Evolutionary conservation across 305 asterid genomes (phyloP), one percentile per base, ranked within the genome.

Genomic region (Stenogyne calaminthoides): DNA sequence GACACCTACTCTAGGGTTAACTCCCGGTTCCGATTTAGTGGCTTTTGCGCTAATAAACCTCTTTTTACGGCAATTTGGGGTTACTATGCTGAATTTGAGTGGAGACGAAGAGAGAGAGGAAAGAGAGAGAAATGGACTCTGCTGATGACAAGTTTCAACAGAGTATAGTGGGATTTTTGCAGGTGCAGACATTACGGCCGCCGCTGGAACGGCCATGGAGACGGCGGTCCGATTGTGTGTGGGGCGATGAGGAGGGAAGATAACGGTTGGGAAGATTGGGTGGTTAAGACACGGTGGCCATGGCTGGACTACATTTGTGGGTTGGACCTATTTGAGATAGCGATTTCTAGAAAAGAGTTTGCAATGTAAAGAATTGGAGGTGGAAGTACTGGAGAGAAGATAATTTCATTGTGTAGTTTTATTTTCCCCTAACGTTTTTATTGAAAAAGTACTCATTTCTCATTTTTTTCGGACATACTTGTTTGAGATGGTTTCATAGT

Each of bases 1-100:
- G 40, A 95, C 99, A 0, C 99, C 98, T 39, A 78, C 80, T 86
- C 79, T 87, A 0, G 90, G 91, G 82, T 85, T 80, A 9, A 62
- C 70, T 42, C 74, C 91, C 19, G 85, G 64, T 29, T 78, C 86
- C 14, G 92, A 80, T 72, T 79, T 78, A 20, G 89, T 72, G 64
- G 87, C 75, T 68, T 80, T 80, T 14, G 89, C 89, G 25, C 67
- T 51, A 40, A 77, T 60, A 46, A 36, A 44, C 71, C 87, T 77
- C 55, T 76, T 87, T 76, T 57, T 79, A 76, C 64, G 72, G 76
- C 83, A 84, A 15, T 69, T 77, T 44, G 78, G 59, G 55, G 76
- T 47, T 14, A 73, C 64, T 70, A 75, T 34, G 19, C 29, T 9
- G 71, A 54, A 56, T 58, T 73, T 71, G 71, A 40, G 18, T 15